A percentile compares a stretch with the other conserved stretches of the same genome.
These are phyloP conservation scores for Allantophomopsis cytisporea DNA, from an alignment of 2,329 filamentous ascomycete genomes.

Conservation along the genomic window DNA sequence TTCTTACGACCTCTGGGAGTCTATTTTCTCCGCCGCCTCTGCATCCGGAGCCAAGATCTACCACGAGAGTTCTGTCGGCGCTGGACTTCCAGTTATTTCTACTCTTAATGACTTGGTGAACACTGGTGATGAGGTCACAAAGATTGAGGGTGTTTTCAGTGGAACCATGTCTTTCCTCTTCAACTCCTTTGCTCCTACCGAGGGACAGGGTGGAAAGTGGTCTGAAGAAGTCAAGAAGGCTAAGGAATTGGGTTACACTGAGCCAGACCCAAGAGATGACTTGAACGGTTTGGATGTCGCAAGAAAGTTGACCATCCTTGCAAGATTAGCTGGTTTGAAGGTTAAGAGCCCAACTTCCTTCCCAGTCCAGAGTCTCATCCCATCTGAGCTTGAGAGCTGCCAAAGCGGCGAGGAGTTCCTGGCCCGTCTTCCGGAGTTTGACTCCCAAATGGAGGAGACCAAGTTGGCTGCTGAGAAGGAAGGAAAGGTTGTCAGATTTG, in stretches of 20 bases:
- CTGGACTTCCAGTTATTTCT: slow-evolving; percentile 84
- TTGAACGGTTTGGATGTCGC: slow-evolving; percentile 83
- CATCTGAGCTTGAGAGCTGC: slow-evolving; percentile 67
- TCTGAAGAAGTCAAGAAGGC: slow-evolving; percentile 85
- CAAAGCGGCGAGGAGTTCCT: slow-evolving; percentile 78
- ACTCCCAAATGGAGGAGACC: slow-evolving; percentile 77
- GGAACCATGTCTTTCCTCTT: slow-evolving; percentile 98
- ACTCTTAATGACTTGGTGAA: slow-evolving; percentile 89
- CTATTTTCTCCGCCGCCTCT: slow-evolving; percentile 66
- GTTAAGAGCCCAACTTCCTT: slow-evolving; percentile 79
- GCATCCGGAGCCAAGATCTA: slow-evolving; percentile 69
- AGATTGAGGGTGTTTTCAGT: slow-evolving; percentile 94
- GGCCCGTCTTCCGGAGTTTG: slow-evolving; percentile 64
- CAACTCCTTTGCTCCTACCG: slow-evolving; percentile 85
- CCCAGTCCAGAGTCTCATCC: slow-evolving; percentile 88
- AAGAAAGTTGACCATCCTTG: slow-evolving; percentile 91
- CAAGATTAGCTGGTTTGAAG: slow-evolving; percentile 67
- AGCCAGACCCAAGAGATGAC: slow-evolving; percentile 77
- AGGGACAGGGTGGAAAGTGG: slow-evolving; percentile 67
- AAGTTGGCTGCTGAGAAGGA: slow-evolving; percentile 76
- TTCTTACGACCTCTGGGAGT: slow-evolving; percentile 67
- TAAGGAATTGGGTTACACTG: slow-evolving; percentile 84
- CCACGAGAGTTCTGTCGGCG: slow-evolving; percentile 91
- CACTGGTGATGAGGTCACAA: slow-evolving; percentile 81
- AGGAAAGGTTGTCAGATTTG: slow-evolving; percentile 87